A percentile compares a stretch with the other conserved stretches of the same genome.
Conservation (phyloP, 2,329 filamentous ascomycete genomes). For the Elsinoe fawcettii region DNA sequence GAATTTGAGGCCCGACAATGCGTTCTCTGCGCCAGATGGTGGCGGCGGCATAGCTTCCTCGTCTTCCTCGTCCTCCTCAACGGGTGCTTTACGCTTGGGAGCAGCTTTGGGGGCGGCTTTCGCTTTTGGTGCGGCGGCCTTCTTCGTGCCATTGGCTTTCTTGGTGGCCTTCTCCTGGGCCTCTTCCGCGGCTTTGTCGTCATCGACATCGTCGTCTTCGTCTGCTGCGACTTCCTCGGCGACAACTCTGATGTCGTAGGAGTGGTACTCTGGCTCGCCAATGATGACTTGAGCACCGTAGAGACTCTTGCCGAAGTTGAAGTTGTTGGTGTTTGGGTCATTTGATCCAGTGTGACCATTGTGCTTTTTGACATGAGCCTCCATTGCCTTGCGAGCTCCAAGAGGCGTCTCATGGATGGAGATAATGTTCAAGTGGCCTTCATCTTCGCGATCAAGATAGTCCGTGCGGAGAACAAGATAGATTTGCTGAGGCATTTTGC, state of each 20-base stretch:
- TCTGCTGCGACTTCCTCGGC: not conserved
- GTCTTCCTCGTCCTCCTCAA: not conserved
- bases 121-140: not conserved
- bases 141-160: not conserved
- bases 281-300: conserved; percentile 5
- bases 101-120: not conserved
- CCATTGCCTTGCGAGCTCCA: not conserved
- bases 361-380: not conserved
- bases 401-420: conserved; percentile 3
- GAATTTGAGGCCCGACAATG: conserved; percentile 12
- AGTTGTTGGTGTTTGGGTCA: conserved; percentile 10
- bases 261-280: conserved; percentile 10
- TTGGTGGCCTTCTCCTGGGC: not conserved
- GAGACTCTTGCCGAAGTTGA: not conserved
- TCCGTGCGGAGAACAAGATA: conserved; percentile 14
- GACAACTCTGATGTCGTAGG: not conserved
- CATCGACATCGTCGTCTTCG: not conserved
- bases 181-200: not conserved
- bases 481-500: not conserved
- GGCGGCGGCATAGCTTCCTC: conserved; percentile 6
- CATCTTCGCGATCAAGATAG: conserved; percentile 4
- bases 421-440: conserved; percentile 5
- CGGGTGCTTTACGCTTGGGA: not conserved
- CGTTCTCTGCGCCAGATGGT: conserved; percentile 7
- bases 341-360: not conserved